phyloP scores from a whole-genome alignment of 441 rosid genomes.

The Jatropha multifida region DNA sequence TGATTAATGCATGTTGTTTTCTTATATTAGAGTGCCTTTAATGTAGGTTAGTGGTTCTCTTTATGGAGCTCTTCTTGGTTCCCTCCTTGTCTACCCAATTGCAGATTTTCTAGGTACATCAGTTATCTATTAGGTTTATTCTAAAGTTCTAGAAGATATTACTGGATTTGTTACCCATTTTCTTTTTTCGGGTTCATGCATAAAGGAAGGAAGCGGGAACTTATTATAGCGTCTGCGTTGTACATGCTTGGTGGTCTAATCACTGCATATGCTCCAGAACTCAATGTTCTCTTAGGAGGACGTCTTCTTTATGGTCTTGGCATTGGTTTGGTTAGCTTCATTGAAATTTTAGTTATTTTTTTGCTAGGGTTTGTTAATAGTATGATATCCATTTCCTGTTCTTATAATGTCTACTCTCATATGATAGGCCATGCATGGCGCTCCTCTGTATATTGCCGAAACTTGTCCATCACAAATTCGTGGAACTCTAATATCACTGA shows the following conservation, averaged over 20 bases:
- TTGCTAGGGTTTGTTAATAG: slow-evolving; percentile 14
- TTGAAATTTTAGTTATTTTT: slow-evolving; percentile 14
- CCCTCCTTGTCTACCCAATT: slow-evolving; percentile 78
- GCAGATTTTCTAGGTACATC: slow-evolving; percentile 85
- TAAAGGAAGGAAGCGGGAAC: slow-evolving; percentile 90
- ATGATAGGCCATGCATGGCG: slow-evolving; percentile 96
- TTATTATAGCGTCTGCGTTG: slow-evolving; percentile 62
- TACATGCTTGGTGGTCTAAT: slow-evolving; percentile 58
- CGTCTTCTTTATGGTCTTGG: slow-evolving; percentile 91
- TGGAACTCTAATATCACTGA: slow-evolving; percentile 89
- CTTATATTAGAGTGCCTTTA: slow-evolving; percentile 20
- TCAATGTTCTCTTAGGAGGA: slow-evolving; percentile 70
- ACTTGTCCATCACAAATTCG: slow-evolving; percentile 98
- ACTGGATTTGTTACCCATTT: slow-evolving; percentile 22
- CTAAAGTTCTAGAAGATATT: slow-evolving; percentile 8
- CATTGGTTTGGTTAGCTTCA: slow-evolving; percentile 78
- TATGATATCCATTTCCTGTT: slow-evolving; percentile 5
- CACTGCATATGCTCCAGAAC: slow-evolving; percentile 70
- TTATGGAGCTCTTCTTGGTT: slow-evolving; percentile 95
- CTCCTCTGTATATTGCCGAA: slow-evolving; percentile 97
- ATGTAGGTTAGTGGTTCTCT: slow-evolving; percentile 95
- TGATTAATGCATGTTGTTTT: slow-evolving; percentile 13
- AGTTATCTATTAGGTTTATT: slow-evolving; percentile 19
- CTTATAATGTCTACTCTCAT: slow-evolving; percentile 15
- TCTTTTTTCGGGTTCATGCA: slow-evolving; percentile 19